These are phyloP conservation scores for Wakefieldia striispora DNA, from an alignment of 768 basidiomycete species.

Conservation along the genomic window DNA sequence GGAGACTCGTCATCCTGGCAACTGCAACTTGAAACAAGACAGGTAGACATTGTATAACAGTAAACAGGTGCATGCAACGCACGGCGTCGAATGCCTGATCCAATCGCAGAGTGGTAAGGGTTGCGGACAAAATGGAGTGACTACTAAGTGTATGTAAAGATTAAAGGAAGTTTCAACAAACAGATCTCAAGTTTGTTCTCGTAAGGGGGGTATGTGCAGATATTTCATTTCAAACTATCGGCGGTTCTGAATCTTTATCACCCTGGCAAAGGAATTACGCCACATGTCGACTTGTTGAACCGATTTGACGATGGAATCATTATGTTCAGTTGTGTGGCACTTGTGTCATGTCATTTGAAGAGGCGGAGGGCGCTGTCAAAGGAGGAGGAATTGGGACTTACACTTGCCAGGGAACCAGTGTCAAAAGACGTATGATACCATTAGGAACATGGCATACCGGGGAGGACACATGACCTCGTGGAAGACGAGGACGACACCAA, in stretches of 20 bases:
- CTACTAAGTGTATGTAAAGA: no score
- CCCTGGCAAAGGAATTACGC: slow-evolving; percentile 85
- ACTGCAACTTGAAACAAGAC: no score
- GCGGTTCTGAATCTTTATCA: slow-evolving; percentile 87
- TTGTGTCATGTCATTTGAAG: slow-evolving; percentile 75
- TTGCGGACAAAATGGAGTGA: no score
- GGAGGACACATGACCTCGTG: slow-evolving; percentile 59
- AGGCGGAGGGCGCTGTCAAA: slow-evolving; percentile 10
- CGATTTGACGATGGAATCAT: slow-evolving; percentile 91
- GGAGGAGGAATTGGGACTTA: slow-evolving; percentile 38
- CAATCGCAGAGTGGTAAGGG: no score
- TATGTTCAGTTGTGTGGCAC: slow-evolving; percentile 80
- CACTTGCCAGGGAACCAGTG: slow-evolving; percentile 72
- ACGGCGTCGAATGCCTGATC: no score
- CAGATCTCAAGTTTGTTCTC: no score
- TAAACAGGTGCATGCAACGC: no score
- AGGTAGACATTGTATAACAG: no score
- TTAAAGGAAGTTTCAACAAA: no score
- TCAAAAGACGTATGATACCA: slow-evolving; percentile 77
- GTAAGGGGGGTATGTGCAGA: no score
- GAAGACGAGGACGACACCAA: slow-evolving; percentile 29
- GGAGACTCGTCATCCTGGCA: no score
- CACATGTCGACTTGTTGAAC: slow-evolving; percentile 82
- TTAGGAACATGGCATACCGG: slow-evolving; percentile 88
- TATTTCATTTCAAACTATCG: no score